Conservation (phyloP, 139 green algal species). For the Chlamydomonas incerta region DNA sequence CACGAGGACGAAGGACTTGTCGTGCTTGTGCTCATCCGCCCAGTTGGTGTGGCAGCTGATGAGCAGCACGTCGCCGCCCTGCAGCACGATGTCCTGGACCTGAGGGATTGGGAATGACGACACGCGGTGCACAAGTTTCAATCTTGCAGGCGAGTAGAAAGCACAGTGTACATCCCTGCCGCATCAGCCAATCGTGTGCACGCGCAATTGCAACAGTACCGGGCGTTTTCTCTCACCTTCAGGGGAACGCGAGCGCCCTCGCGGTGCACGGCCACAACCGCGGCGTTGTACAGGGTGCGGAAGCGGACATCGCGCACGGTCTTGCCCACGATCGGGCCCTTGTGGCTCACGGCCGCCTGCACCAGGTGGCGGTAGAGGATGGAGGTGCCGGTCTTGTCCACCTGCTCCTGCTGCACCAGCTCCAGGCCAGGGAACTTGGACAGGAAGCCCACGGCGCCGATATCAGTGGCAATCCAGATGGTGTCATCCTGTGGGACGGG, state of each 20-base stretch:
- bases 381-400: slow-evolving; percentile 13
- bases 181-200: too few relatives aligned
- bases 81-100: slow-evolving; percentile 68
- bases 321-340: not conserved
- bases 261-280: slow-evolving; percentile 75
- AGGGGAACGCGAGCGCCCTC: not conserved
- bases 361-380: slow-evolving; percentile 6
- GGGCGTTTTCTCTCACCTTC: slow-evolving; percentile 38
- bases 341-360: not conserved
- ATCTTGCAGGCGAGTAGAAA: too few relatives aligned
- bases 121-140: too few relatives aligned
- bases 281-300: slow-evolving; percentile 77
- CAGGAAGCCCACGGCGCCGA: slow-evolving; percentile 27
- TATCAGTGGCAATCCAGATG: slow-evolving; percentile 14
- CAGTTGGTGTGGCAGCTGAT: slow-evolving; percentile 43
- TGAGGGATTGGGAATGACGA: too few relatives aligned
- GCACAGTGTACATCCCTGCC: too few relatives aligned
- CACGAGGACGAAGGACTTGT: not conserved
- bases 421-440: slow-evolving; percentile 28
- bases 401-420: slow-evolving; percentile 25
- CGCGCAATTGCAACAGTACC: too few relatives aligned
- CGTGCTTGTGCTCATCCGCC: not conserved
- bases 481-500: slow-evolving; percentile 49
- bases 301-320: slow-evolving; percentile 48
- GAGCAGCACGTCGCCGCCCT: slow-evolving; percentile 73